Percentiles rank a stretch among this genome's conserved stretches.
phyloP scores from a whole-genome alignment of 306 rosid species.

The Glycine soja region DNA sequence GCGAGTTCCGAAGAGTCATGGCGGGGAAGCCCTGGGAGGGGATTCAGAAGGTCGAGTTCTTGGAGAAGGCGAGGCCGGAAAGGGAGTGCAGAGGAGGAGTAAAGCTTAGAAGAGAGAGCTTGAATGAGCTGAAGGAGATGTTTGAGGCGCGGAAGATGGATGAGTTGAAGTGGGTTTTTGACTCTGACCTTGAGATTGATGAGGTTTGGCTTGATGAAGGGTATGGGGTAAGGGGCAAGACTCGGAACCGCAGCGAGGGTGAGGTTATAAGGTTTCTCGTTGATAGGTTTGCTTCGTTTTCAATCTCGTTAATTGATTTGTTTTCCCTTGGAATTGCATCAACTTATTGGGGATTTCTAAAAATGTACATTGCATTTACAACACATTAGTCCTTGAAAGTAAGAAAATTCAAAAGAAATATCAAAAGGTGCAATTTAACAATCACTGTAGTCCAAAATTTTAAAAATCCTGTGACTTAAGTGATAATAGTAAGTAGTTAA shows the following conservation, averaged over 20 bases:
- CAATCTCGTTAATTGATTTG: neutral
- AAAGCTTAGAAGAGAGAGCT: slow-evolving; percentile 70
- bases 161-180: slow-evolving; percentile 77
- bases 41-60: slow-evolving; percentile 53
- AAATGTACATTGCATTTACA: no score
- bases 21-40: slow-evolving; percentile 89
- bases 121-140: slow-evolving; percentile 67
- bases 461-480: no score
- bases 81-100: slow-evolving; percentile 52
- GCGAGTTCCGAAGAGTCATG: slow-evolving; percentile 56
- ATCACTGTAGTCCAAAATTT: no score
- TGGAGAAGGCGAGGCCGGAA: slow-evolving; percentile 51
- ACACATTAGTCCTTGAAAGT: no score
- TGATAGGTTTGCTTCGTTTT: slow-evolving; percentile 67
- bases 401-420: no score
- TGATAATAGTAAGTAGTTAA: no score
- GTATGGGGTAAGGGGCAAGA: slow-evolving; percentile 45
- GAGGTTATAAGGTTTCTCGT: slow-evolving; percentile 83
- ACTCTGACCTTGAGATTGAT: slow-evolving; percentile 68
- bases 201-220: slow-evolving; percentile 56
- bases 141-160: slow-evolving; percentile 69
- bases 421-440: no score
- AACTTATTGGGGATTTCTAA: no score
- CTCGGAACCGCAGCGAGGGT: slow-evolving; percentile 65
- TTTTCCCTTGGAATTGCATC: no score